These are phyloP conservation scores for Phaseolus coccineus DNA, from an alignment of 331 rosid genomes.

Conservation along the genomic window DNA sequence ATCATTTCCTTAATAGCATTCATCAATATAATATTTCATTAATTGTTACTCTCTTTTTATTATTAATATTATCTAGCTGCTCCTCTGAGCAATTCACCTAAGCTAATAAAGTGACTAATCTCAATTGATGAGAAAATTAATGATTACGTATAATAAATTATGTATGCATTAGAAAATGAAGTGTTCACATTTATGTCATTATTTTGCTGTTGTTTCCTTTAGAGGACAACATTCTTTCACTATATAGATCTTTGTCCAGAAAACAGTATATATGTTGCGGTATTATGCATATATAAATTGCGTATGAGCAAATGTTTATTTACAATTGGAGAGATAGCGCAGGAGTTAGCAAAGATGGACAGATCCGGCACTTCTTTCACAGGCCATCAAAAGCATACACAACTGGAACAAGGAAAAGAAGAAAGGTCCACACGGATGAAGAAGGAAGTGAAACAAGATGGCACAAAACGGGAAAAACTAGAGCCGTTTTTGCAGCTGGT, in stretches of 20 bases:
- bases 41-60: no score
- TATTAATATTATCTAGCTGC: no score
- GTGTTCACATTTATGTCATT: neutral
- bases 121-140: neutral
- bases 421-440: conserved; percentile 79
- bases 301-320: neutral
- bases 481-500: conserved; percentile 52
- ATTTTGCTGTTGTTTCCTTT: no score
- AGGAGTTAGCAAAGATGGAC: conserved; percentile 87
- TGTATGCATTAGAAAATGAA: neutral
- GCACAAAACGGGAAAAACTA: conserved; percentile 97
- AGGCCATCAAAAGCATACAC: conserved; percentile 92
- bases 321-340: neutral
- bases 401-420: conserved; percentile 81
- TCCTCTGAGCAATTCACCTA: no score
- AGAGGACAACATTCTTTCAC: neutral
- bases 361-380: conserved; percentile 84
- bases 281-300: neutral
- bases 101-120: no score
- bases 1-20: no score
- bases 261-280: no score
- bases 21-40: no score
- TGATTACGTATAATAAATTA: no score
- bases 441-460: conserved; percentile 92
- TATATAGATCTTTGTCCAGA: neutral